Conservation (phyloP, 129 eudicot species). For the Flaveria ramosissima region DNA sequence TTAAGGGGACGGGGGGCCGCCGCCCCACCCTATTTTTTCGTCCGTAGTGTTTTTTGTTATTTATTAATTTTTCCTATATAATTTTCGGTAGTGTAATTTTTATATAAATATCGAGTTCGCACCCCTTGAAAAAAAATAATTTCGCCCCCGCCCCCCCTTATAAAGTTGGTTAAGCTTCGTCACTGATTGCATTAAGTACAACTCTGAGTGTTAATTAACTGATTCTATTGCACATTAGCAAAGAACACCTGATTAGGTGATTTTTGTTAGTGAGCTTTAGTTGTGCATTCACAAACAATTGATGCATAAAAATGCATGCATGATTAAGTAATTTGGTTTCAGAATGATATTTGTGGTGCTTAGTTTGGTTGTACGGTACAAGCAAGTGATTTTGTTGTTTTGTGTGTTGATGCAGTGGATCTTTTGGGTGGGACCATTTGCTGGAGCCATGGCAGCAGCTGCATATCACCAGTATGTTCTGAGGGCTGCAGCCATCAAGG, state of each 20-base stretch:
- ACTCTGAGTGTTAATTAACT: not conserved
- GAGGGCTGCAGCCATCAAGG: slow-evolving; percentile 85
- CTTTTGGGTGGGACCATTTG: slow-evolving; percentile 94
- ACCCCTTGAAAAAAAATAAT: too few species aligned
- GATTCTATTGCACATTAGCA: not conserved
- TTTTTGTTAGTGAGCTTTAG: not conserved
- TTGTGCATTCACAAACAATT: slow-evolving; percentile 37
- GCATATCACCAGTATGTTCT: slow-evolving; percentile 86
- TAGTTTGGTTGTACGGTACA: slow-evolving; percentile 6
- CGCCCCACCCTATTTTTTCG: too few species aligned
- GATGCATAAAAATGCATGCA: not conserved
- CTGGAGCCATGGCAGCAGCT: slow-evolving; percentile 91
- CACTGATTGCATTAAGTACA: not conserved
- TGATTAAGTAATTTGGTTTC: not conserved
- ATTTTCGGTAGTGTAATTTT: too few species aligned
- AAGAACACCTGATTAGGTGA: too few species aligned
- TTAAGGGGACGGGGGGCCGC: too few species aligned
- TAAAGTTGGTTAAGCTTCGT: too few species aligned
- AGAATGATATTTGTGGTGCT: not conserved
- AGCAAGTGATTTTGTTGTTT: slow-evolving; percentile 33
- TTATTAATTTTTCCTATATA: too few species aligned
- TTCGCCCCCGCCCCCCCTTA: too few species aligned
- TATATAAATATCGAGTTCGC: too few species aligned
- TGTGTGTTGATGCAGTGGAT: slow-evolving; percentile 58
- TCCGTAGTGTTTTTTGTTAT: too few species aligned